Evolutionary conservation across 1,139 yeast genomes (phyloP).

Genomic region (Nakaseomyces sp.): DNA sequence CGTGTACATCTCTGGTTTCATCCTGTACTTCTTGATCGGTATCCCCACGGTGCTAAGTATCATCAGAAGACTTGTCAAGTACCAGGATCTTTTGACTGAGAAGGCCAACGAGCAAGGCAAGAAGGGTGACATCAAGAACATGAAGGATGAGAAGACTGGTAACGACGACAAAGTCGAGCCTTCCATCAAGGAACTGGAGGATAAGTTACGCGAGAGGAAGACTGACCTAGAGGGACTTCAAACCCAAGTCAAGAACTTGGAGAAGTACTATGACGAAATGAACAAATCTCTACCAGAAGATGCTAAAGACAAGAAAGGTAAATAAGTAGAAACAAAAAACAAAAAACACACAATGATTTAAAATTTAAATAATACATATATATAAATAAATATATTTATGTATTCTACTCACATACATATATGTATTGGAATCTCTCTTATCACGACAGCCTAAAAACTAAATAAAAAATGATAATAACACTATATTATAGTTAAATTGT

Average conservation of each 20-base stretch:
- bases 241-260: constrained; percentile 47
- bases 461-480: no score
- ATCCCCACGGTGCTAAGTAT: constrained; percentile 50
- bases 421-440: no score
- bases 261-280: constrained; percentile 41
- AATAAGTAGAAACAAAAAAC: not conserved
- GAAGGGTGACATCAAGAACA: constrained; percentile 7
- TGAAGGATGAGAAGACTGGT: constrained; percentile 5
- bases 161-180: constrained; percentile 14
- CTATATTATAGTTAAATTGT: no score
- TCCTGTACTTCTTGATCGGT: constrained; percentile 50
- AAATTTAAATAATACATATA: no score
- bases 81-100: constrained; percentile 36
- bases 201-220: constrained; percentile 35
- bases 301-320: not conserved
- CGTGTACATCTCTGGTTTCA: constrained; percentile 62
- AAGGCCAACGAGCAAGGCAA: constrained; percentile 23
- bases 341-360: not conserved
- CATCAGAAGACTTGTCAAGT: constrained; percentile 49
- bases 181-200: constrained; percentile 30
- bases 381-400: no score
- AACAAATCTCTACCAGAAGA: constrained; percentile 8
- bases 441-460: no score
- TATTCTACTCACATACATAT: no score
- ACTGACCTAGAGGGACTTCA: constrained; percentile 43